Evolutionary conservation across 73 alveolate genomes (phyloP).

Genomic region (Symbiodinium pilosum): DNA sequence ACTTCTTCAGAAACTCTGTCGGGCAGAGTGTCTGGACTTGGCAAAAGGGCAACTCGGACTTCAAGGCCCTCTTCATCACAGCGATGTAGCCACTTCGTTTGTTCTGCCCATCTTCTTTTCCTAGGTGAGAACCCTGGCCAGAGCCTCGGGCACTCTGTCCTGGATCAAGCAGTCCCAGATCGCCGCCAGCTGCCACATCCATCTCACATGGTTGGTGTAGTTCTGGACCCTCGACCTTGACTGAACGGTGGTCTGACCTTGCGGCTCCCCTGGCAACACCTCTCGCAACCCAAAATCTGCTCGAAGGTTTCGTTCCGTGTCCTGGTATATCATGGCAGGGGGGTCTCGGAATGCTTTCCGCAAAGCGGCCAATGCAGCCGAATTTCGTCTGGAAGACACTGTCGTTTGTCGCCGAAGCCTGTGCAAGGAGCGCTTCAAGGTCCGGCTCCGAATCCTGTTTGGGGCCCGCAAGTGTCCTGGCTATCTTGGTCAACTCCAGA

Average conservation of each 20-base stretch:
- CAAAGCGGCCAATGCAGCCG: background rate
- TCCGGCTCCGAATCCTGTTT: background rate
- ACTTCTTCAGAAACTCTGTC: too few species aligned
- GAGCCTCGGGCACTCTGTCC: background rate
- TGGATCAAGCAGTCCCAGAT: background rate
- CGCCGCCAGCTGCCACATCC: background rate
- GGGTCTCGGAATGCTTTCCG: background rate
- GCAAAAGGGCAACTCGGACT: too few species aligned
- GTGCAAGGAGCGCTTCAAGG: background rate
- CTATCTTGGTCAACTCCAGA: background rate
- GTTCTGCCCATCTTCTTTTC: too few species aligned
- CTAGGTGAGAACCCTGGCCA: too few species aligned
- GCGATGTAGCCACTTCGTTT: too few species aligned
- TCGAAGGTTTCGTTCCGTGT: background rate
- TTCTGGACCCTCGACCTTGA: background rate
- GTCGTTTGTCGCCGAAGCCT: background rate
- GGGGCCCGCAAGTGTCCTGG: background rate
- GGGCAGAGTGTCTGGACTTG: too few species aligned
- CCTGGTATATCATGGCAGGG: background rate
- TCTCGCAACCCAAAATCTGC: background rate
- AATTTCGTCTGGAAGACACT: background rate
- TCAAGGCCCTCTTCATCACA: too few species aligned
- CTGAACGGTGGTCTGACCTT: background rate
- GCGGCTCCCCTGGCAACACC: background rate
- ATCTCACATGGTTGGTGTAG: background rate